Base-by-base conservation (phyloP, 1,284 basidiomycete species). In the Microbotryum saponariae region DNA sequence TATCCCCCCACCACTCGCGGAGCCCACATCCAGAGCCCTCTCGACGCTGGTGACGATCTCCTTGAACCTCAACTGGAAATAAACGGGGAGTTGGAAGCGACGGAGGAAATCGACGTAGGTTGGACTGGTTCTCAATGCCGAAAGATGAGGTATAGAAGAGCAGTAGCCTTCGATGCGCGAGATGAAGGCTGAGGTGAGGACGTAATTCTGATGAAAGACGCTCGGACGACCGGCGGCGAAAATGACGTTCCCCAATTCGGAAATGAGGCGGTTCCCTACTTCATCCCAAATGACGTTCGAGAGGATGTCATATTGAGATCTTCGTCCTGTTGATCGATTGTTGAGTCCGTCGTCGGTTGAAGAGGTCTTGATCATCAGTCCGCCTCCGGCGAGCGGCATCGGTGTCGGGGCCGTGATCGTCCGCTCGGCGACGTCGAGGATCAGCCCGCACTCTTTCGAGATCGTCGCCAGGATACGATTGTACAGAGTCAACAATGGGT, bases 61-160 rank as follows among this genome's bases (percentile, higher is more conserved):
- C 74, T 97, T 94, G 87, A 92, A 94, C n/a, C 93, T 83, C 67
- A 98, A 79, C 74, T 98, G 94, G 75, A 96, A 97, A 74, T 98
- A 98, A 20, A 97, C 88, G 1, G 91, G 88, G 7, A 98, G 80
- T 73, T 97, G 94, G 93, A 94, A 98, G 48, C 91, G 81, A 60
- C 84, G 81, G 72, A 88, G 84, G 71, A 97, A 94, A 0, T 84
- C 76, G 8, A 74, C 70, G 74, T 87, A 93, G 5, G 84, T 79
- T 0, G 84, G 81, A 74, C 91, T 87, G 5, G 77, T 72, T 6
- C 89, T 83, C 81, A 94, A 85, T 0, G 79, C 78, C 62, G 83
- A 78, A 14, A 92, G 82, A 1, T 87, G 82, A 45, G 82, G 78
- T 14, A 81, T 74, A 0, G 89, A 89, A 0, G 92, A 90, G 0